Evolutionary conservation across 495 filamentous ascomycete species (phyloP), one percentile per base, ranked within the genome.

Genomic region (Aspergillus sclerotioniger): DNA sequence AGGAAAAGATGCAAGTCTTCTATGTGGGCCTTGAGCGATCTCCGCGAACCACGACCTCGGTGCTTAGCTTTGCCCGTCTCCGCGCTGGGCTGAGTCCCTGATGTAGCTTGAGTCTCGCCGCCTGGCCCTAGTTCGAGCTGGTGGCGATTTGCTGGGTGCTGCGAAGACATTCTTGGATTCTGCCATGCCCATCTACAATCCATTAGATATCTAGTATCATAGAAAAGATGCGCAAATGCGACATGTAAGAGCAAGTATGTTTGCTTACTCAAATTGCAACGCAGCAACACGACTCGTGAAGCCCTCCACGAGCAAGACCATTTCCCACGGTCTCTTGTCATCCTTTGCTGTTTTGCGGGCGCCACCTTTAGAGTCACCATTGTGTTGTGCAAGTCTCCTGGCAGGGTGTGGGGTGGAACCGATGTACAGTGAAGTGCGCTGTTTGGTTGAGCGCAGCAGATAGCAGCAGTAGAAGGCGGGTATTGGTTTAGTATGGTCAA

Each of bases 341-440:
- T 81, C 68, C 16, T 80, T 77, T n/a, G 82, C 80, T 5, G 94
- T 98, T 25, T 84, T 79, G 31, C 76, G 80, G 31, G 94, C 94
- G 28, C 94, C 94, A 44, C 94, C 94, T 62, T 82, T 87, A 9
- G 77, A 71, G 15, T 80, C 63, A 21, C 94, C 94, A 72, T 98
- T 98, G 71, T 98, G 94, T 68, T 98, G 94, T 21, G 81, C 80
- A 8, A 97, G 80, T 0, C 94, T 88, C 43, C 94, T 79, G 7
- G 75, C 72, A 15, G 94, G 95, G 67, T 96, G 84, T 0, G 93
- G 92, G 0, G 94, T 98, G 8, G 90, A 93, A 43, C 95, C 95
- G 37, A 98, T 86, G 69, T 98, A 98, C 32, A 90, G 76, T 19
- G 80, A 82, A 46, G 74, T 68, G 54, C 80, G 82, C 19, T 80